Evolutionary conservation across 2,329 filamentous ascomycete genomes (phyloP).

Genomic region (Elsinoe australis): DNA sequence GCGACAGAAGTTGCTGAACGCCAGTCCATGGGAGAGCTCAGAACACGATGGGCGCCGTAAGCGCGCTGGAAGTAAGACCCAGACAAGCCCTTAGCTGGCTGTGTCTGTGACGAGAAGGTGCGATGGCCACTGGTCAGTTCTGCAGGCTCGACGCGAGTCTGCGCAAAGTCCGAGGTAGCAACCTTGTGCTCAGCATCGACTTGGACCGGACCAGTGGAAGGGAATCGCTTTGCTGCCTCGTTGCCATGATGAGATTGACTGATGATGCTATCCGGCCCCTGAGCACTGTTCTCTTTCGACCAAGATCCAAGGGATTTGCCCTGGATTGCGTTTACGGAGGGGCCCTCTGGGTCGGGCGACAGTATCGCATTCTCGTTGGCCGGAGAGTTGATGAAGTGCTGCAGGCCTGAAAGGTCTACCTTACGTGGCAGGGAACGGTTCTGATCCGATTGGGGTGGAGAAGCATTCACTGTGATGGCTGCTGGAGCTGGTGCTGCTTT

Average conservation of each 20-base stretch:
- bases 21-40: slow-evolving; percentile 29
- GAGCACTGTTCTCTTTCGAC: slow-evolving; percentile 23
- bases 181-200: slow-evolving; percentile 14
- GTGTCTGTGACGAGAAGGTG: slow-evolving; percentile 19
- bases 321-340: slow-evolving; percentile 23
- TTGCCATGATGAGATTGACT: background rate
- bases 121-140: slow-evolving; percentile 16
- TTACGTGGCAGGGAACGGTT: slow-evolving; percentile 23
- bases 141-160: slow-evolving; percentile 7
- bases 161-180: slow-evolving; percentile 25
- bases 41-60: slow-evolving; percentile 23
- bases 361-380: slow-evolving; percentile 30
- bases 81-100: slow-evolving; percentile 10
- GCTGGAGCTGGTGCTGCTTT: slow-evolving; percentile 1
- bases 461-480: background rate
- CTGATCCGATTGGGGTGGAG: background rate
- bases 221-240: background rate
- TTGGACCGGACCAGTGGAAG: background rate
- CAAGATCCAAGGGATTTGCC: slow-evolving; percentile 25
- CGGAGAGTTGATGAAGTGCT: slow-evolving; percentile 28
- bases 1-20: slow-evolving; percentile 28
- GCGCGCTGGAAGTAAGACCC: slow-evolving; percentile 18
- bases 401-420: slow-evolving; percentile 23
- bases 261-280: background rate
- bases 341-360: slow-evolving; percentile 26